Conservation (phyloP, 2,329 filamentous ascomycete genomes). For the Claviceps pusilla region DNA sequence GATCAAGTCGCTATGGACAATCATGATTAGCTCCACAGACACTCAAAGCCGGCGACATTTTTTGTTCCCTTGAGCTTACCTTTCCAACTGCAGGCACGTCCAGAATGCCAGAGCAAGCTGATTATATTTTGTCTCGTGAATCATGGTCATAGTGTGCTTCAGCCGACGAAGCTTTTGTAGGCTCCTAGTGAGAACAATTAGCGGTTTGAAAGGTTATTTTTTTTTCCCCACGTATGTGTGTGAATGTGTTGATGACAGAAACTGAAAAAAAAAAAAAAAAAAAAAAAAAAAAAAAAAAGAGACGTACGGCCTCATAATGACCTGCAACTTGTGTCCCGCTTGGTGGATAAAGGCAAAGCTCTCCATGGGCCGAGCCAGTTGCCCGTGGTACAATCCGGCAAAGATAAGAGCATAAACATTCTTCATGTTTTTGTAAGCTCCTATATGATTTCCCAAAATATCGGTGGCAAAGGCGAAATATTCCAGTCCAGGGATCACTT, state of each 20-base stretch:
- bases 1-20: slow-evolving; percentile 56
- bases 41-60: neutral
- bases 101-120: slow-evolving; percentile 67
- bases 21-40: neutral
- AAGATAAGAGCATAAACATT: slow-evolving; percentile 77
- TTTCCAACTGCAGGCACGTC: slow-evolving; percentile 88
- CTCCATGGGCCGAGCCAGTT: slow-evolving; percentile 72
- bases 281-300: neutral
- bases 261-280: neutral
- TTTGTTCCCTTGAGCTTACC: slow-evolving; percentile 29
- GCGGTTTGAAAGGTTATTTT: neutral
- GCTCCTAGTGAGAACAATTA: slow-evolving; percentile 22
- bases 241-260: neutral
- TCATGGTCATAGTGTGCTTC: slow-evolving; percentile 21
- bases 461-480: slow-evolving; percentile 80
- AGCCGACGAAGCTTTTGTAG: slow-evolving; percentile 32
- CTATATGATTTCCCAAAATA: slow-evolving; percentile 69
- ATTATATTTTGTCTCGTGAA: slow-evolving; percentile 36
- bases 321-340: slow-evolving; percentile 45
- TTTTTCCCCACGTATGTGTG: neutral
- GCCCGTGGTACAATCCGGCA: slow-evolving; percentile 76
- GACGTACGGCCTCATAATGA: slow-evolving; percentile 60
- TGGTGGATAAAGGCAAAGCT: slow-evolving; percentile 53
- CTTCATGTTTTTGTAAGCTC: slow-evolving; percentile 63
- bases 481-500: slow-evolving; percentile 74